Evolutionary conservation across 768 basidiomycete species (phyloP).

Genomic region (Amanita polypyramis): DNA sequence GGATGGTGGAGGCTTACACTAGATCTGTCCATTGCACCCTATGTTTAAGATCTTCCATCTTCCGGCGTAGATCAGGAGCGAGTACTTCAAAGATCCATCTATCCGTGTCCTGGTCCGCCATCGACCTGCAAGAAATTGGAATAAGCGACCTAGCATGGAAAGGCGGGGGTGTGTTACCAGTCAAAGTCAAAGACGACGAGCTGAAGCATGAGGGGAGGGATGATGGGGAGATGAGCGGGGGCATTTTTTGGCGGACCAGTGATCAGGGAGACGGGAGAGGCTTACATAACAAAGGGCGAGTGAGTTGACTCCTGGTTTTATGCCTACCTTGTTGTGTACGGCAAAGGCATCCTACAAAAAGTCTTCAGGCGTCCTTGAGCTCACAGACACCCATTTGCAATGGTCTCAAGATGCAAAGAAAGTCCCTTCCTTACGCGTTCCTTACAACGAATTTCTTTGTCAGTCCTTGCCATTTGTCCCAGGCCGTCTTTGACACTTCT

Average conservation of each 20-base stretch:
- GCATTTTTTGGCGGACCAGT: too few relatives aligned
- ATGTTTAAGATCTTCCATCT: constrained; percentile 58
- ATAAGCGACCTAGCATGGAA: too few relatives aligned
- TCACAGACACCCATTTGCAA: constrained; percentile 62
- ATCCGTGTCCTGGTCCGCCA: constrained; percentile 95
- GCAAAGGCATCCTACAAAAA: constrained; percentile 85
- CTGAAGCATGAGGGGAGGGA: constrained; percentile 37
- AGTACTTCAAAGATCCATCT: constrained; percentile 88
- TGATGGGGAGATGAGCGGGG: constrained; percentile 6
- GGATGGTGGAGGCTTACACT: constrained; percentile 44
- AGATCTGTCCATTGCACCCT: constrained; percentile 88
- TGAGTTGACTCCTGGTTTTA: constrained; percentile 18
- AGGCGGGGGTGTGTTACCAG: constrained; percentile 48
- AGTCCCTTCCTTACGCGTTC: constrained; percentile 52
- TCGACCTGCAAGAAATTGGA: constrained; percentile 44
- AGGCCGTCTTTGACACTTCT: constrained; percentile 33
- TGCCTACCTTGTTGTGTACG: constrained; percentile 60
- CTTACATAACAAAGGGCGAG: constrained; percentile 17
- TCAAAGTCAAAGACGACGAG: constrained; percentile 96
- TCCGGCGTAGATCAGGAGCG: constrained; percentile 72
- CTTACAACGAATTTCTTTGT: constrained; percentile 53
- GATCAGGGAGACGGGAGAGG: too few relatives aligned
- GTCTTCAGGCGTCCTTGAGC: constrained; percentile 59
- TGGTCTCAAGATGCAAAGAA: constrained; percentile 73
- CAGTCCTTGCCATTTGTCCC: constrained; percentile 28